Percentiles rank a stretch among this genome's conserved stretches.
Conservation (phyloP, 208 protist species). For the Trypanosoma melophagium region DNA sequence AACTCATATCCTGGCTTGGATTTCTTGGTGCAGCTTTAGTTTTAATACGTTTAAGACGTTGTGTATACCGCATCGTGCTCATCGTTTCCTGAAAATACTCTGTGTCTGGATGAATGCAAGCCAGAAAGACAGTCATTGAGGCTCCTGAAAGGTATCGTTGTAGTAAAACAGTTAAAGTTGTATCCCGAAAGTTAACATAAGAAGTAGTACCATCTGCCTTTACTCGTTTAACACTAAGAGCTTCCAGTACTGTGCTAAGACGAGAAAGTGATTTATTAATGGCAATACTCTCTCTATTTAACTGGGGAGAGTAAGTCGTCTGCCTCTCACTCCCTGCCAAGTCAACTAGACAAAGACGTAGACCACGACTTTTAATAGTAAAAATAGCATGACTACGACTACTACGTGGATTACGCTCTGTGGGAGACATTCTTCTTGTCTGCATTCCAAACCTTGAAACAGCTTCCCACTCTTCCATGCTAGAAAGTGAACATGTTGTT, state of each 20-base stretch:
- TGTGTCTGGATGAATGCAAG: conserved; percentile 75
- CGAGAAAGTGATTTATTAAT: conserved; percentile 90
- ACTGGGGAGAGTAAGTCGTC: conserved; percentile 74
- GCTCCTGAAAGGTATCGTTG: conserved; percentile 83
- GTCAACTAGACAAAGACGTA: conserved; percentile 87
- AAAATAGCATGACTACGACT: conserved; percentile 93
- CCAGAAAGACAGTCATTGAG: conserved; percentile 86
- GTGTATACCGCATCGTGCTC: conserved; percentile 87
- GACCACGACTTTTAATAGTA: conserved; percentile 75
- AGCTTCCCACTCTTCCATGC: conserved; percentile 66
- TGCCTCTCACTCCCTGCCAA: conserved; percentile 88
- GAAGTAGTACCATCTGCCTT: conserved; percentile 40
- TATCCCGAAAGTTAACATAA: conserved; percentile 89
- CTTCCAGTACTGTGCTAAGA: conserved; percentile 87
- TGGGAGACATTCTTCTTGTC: conserved; percentile 78
- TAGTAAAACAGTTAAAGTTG: conserved; percentile 83
- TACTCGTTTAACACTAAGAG: conserved; percentile 55
- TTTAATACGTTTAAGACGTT: conserved; percentile 75
- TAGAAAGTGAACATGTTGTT: conserved; percentile 58
- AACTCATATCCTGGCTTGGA: conserved; percentile 42
- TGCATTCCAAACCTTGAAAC: conserved; percentile 74
- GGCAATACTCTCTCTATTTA: conserved; percentile 87
- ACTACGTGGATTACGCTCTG: conserved; percentile 87
- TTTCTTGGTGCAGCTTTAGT: conserved; percentile 40
- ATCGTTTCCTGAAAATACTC: conserved; percentile 72